These are phyloP conservation scores for Pycnococcus provasolii DNA, from an alignment of 139 green algal species.

Conservation along the genomic window DNA sequence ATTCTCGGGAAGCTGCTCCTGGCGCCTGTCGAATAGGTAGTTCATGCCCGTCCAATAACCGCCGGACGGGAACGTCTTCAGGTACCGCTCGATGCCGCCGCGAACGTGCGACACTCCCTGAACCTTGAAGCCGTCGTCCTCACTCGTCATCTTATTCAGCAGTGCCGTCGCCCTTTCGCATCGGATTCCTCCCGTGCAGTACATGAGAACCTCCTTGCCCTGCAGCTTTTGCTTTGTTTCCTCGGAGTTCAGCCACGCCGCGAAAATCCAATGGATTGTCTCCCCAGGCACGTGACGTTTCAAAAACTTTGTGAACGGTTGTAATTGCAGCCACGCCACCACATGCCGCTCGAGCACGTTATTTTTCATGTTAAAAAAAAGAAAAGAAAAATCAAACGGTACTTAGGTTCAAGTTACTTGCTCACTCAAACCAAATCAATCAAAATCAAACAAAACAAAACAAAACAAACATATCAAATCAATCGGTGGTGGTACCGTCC, in stretches of 20 bases:
- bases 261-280: too few relatives aligned
- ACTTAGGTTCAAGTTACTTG: too few relatives aligned
- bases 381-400: too few relatives aligned
- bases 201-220: constrained; percentile 21
- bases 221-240: constrained; percentile 16
- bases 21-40: constrained; percentile 24
- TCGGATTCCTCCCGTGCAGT: constrained; percentile 28
- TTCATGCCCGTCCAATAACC: constrained; percentile 24
- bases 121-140: neutral
- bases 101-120: constrained; percentile 6
- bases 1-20: constrained; percentile 8
- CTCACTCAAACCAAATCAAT: too few relatives aligned
- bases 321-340: too few relatives aligned
- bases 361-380: too few relatives aligned
- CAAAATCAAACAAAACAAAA: too few relatives aligned
- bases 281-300: too few relatives aligned
- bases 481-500: too few relatives aligned
- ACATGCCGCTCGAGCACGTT: too few relatives aligned
- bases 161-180: constrained; percentile 22
- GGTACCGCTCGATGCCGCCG: constrained; percentile 22
- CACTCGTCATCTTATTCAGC: constrained; percentile 7
- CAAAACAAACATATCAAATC: too few relatives aligned
- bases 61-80: constrained; percentile 23
- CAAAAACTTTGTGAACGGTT: too few relatives aligned
- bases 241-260: constrained; percentile 7